These are phyloP conservation scores for Saturnispora quitensis DNA, from an alignment of 805 yeast genomes.

Conservation along the genomic window DNA sequence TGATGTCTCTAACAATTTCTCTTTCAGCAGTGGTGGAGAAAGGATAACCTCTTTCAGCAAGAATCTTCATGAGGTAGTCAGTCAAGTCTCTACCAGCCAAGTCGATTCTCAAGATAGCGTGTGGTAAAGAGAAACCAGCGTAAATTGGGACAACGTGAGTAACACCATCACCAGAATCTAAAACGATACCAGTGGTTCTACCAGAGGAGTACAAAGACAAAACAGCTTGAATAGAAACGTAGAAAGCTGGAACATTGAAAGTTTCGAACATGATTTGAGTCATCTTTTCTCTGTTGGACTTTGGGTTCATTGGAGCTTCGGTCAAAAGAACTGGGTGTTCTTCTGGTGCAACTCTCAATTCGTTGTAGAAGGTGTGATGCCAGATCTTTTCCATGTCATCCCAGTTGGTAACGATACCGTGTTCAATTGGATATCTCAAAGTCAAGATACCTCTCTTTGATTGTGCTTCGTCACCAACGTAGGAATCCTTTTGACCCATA, in stretches of 20 bases:
- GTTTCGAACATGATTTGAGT: slow-evolving; percentile 99
- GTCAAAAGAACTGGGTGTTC: slow-evolving; percentile 99
- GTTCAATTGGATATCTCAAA: slow-evolving; percentile 98
- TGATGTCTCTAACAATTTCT: slow-evolving; percentile 89
- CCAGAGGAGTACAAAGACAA: slow-evolving; percentile 33
- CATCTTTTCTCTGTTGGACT: slow-evolving; percentile 99
- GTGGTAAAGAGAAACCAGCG: slow-evolving; percentile 99
- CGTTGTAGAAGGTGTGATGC: slow-evolving; percentile 99
- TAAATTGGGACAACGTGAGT: slow-evolving; percentile 99
- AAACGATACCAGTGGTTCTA: slow-evolving; percentile 99
- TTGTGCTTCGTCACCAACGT: slow-evolving; percentile 99
- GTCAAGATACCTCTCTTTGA: slow-evolving; percentile 99
- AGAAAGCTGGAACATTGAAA: slow-evolving; percentile 98
- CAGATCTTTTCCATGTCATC: slow-evolving; percentile 99
- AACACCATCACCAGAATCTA: slow-evolving; percentile 98
- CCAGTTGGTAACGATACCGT: slow-evolving; percentile 99
- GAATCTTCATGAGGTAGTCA: slow-evolving; percentile 96
- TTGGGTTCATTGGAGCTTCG: slow-evolving; percentile 99
- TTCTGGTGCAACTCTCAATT: slow-evolving; percentile 99
- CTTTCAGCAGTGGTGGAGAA: slow-evolving; percentile 99
- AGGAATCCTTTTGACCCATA: slow-evolving; percentile 99
- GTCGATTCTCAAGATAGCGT: slow-evolving; percentile 97
- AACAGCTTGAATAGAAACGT: slow-evolving; percentile 94
- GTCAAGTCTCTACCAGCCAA: slow-evolving; percentile 99
- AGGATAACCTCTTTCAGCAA: slow-evolving; percentile 97